A percentile compares a stretch with the other conserved stretches of the same genome.
phyloP scores from a whole-genome alignment of 2,329 filamentous ascomycete genomes.

The Fusarium sp. region DNA sequence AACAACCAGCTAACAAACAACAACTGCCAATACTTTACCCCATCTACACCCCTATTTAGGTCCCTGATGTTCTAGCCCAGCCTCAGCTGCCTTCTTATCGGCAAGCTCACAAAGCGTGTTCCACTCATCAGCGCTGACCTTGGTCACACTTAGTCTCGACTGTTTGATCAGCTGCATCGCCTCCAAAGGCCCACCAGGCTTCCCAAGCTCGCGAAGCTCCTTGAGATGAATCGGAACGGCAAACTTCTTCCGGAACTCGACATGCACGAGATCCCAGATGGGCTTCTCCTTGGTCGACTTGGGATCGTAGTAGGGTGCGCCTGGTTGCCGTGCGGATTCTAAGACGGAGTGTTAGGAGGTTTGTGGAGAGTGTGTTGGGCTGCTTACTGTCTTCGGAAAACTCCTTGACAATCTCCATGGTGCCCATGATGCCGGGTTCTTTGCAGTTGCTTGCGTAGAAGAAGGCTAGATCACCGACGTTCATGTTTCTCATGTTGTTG shows the following conservation, averaged over 20 bases:
- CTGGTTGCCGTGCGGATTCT: constrained; percentile 50
- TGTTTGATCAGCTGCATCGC: constrained; percentile 88
- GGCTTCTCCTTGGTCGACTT: constrained; percentile 69
- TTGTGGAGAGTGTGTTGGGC: fast-evolving
- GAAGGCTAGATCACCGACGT: constrained; percentile 89
- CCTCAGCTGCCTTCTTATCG: constrained; percentile 54
- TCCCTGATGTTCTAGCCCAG: constrained; percentile 50
- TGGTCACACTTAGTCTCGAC: constrained; percentile 83
- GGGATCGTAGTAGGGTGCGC: constrained; percentile 82
- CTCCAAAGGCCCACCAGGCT: constrained; percentile 67
- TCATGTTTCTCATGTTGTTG: constrained; percentile 94
- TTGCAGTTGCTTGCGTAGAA: constrained; percentile 98
- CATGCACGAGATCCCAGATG: constrained; percentile 89
- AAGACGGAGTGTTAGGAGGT: fast-evolving
- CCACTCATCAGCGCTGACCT: constrained; percentile 75
- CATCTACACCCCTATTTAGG: neutral
- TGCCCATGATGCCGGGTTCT: constrained; percentile 85
- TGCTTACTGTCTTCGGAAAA: constrained; percentile 80
- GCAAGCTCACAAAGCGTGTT: constrained; percentile 68
- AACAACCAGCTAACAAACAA: neutral
- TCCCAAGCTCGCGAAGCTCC: constrained; percentile 75
- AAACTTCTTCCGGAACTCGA: constrained; percentile 89
- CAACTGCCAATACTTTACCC: neutral
- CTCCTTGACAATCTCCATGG: constrained; percentile 90
- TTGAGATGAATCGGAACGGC: constrained; percentile 75